Percentiles rank a stretch among this genome's conserved stretches.
Evolutionary conservation across 2,329 filamentous ascomycete species (phyloP).

Genomic region (Claviceps pazoutovae): DNA sequence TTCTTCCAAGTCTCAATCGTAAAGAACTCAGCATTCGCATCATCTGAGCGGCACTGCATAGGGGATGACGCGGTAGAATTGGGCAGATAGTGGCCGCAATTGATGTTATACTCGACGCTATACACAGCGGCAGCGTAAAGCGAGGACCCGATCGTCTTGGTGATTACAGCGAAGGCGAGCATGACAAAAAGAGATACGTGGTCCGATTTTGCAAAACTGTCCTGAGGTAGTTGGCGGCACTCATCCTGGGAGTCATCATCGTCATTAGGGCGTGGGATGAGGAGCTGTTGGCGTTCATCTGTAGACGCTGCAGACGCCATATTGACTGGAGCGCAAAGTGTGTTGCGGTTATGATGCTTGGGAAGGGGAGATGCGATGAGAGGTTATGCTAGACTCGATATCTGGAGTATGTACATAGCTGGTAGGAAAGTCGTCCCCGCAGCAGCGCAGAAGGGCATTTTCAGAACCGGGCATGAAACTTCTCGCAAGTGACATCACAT

Average conservation of each 20-base stretch:
- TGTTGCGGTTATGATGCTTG: background rate
- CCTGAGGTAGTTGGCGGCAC: conserved; percentile 1
- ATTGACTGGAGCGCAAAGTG: background rate
- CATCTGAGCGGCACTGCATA: background rate
- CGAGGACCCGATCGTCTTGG: background rate
- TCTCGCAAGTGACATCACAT: background rate
- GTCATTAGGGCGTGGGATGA: background rate
- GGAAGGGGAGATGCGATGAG: no score
- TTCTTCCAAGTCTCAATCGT: background rate
- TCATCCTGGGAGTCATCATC: background rate
- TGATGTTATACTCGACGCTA: conserved; percentile 1
- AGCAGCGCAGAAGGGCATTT: background rate
- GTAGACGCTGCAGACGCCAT: background rate
- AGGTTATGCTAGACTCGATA: background rate
- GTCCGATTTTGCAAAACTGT: conserved; percentile 1
- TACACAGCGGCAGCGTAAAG: background rate
- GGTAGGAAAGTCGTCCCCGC: background rate
- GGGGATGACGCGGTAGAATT: background rate
- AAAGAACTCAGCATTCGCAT: background rate
- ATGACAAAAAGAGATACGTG: conserved; percentile 1
- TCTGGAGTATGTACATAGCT: background rate
- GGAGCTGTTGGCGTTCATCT: conserved; percentile 2
- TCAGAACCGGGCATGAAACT: no score
- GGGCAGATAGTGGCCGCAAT: background rate
- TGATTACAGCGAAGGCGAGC: background rate